Conservation (phyloP, 73 alveolate species). For the Paramecium bursaria region DNA sequence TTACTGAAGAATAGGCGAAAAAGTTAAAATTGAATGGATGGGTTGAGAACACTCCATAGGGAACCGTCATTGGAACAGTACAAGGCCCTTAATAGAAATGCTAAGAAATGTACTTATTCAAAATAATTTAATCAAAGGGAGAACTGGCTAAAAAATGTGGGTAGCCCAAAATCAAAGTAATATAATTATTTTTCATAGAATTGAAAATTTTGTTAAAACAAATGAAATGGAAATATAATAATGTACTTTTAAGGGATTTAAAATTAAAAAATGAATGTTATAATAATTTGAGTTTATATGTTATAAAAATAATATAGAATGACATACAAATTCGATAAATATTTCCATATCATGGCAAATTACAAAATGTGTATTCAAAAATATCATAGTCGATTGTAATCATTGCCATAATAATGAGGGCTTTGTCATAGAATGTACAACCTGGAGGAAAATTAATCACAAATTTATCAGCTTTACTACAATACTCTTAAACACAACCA, state of each 20-base stretch:
- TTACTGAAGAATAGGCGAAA: constrained; percentile 55
- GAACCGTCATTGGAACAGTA: constrained; percentile 67
- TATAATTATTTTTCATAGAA: too few relatives aligned
- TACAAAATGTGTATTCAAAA: constrained; percentile 51
- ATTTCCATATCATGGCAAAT: constrained; percentile 47
- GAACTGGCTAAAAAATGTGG: too few relatives aligned
- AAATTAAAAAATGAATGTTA: too few relatives aligned
- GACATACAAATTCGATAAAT: too few relatives aligned
- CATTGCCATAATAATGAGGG: constrained; percentile 38
- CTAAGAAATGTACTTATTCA: too few relatives aligned
- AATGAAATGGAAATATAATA: too few relatives aligned
- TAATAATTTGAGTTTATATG: too few relatives aligned
- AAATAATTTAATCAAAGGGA: too few relatives aligned
- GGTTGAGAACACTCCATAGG: constrained; percentile 61
- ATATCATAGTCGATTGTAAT: constrained; percentile 23
- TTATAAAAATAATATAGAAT: too few relatives aligned
- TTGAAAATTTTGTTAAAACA: too few relatives aligned
- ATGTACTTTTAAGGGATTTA: too few relatives aligned
- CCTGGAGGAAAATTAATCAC: constrained; percentile 4
- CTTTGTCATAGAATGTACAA: neutral
- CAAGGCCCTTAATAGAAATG: constrained; percentile 42
- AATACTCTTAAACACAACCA: neutral
- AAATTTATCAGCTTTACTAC: constrained; percentile 54
- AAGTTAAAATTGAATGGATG: constrained; percentile 62
- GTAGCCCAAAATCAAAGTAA: too few relatives aligned